Base-by-base conservation (phyloP, 768 basidiomycete genomes). In the Lentinula sp. region DNA sequence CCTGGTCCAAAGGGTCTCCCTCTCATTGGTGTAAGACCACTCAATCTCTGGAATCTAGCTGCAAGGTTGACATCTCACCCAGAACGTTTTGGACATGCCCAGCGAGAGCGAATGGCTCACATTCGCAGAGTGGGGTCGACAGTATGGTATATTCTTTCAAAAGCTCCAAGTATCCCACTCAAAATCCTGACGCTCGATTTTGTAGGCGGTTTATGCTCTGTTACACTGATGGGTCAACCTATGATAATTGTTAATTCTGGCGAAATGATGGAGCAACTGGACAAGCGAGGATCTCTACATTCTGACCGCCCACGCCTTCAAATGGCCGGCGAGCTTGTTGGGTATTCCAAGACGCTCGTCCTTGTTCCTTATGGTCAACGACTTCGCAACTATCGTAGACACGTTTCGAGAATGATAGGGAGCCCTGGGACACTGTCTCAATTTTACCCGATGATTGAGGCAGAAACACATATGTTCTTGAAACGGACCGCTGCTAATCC, bases 51-150 rank as follows among this genome's bases (percentile, higher is more conserved):
- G 32, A 15, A 45, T 53, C 10, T 42, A 48, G 41, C 20, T 18
- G 39, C 20, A 6, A 16, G 12, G 20, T n/a, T 52, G 7, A 20
- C 56, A 18, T 42, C 32, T 36, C 16, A 16, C 15, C 10, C 49
- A 82, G 80, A 85, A 81, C 71, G 69, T 81, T 12, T 66, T 75
- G 18, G 76, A 81, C 57, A 76, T 84, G 74, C 79, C 83, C 0
- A 63, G 68, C 0, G 63, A 70, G 32, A 73, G 76, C 45, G 76
- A 76, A 36, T 85, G 82, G 82, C 64, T 80, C 23, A 77, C 73
- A 1, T 83, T 77, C 62, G 70, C 81, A 5, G 76, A 83, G 46
- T 79, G 84, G 79, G 79, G 82, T 2, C 70, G 71, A n/a, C 78
- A 78, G 71, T 85, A 77, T 63, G 83, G 84, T 79, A 50, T 1